Percentiles rank a stretch among this genome's conserved stretches.
These are phyloP conservation scores for Cryptococcus sp. DNA, from an alignment of 1,284 basidiomycete genomes.

Conservation along the genomic window DNA sequence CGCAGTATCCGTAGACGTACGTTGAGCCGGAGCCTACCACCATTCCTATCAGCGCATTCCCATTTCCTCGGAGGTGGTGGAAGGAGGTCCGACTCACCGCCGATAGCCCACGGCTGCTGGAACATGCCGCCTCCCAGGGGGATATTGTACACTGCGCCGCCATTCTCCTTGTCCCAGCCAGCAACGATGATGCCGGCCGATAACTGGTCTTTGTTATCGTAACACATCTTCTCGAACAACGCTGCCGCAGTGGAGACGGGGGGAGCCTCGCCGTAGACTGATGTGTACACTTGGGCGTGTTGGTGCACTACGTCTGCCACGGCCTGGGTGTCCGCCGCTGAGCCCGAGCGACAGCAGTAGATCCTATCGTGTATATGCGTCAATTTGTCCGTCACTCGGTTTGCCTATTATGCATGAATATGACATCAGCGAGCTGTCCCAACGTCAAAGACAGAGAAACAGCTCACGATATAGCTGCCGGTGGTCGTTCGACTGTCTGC, in stretches of 20 bases:
- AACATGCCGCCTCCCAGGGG: constrained; percentile 91
- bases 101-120: constrained; percentile 95
- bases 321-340: constrained; percentile 96
- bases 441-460: too few species aligned
- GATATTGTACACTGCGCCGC: constrained; percentile 96
- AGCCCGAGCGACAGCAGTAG: constrained; percentile 98
- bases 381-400: constrained; percentile 98
- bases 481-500: constrained; percentile 97
- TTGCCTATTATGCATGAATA: constrained; percentile 60
- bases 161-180: constrained; percentile 91
- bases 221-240: constrained; percentile 86
- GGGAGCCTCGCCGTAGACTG: constrained; percentile 64
- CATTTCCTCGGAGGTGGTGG: background rate
- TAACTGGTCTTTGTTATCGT: constrained; percentile 88
- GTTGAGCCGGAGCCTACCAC: constrained; percentile 89
- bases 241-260: constrained; percentile 80
- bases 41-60: background rate
- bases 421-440: background rate
- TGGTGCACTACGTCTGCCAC: constrained; percentile 92
- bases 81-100: constrained; percentile 61
- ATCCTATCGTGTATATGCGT: constrained; percentile 96
- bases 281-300: constrained; percentile 79
- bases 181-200: constrained; percentile 97
- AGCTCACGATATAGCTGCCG: constrained; percentile 87
- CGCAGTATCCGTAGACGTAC: constrained; percentile 98